Evolutionary conservation across 495 filamentous ascomycete species (phyloP), one percentile per base, ranked within the genome.

Genomic region (Neurospora sp.): DNA sequence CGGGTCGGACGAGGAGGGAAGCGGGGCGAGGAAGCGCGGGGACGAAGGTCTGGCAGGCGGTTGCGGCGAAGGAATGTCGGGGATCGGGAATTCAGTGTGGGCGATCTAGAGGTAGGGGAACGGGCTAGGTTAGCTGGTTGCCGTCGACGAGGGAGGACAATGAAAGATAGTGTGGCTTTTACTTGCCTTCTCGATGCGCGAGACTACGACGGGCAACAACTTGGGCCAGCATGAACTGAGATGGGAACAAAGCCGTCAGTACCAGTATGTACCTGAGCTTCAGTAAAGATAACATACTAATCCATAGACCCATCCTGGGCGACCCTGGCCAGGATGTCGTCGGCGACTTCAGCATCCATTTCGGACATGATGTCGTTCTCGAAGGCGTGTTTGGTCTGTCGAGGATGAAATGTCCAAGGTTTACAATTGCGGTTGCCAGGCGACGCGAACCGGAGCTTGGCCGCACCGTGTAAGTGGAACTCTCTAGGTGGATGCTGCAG

Each of bases 301-400:
- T 93, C 89, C 81, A 95, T 89, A 35, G 85, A 82, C 54, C 89
- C 90, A 81, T 91, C 91, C 75, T 86, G 83, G 75, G 91, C 90
- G 81, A 89, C 86, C 75, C 78, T 81, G 76, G 85, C 84, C 66
- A 96, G 84, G 75, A 91, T 82, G 78, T 88, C 88, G 78, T 93
- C 90, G 75, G 90, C 88, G 82, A 73, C 78, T 23, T 84, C 85
- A n/a, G 82, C 81, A 10, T 85, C 84, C 82, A 85, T 85, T 39
- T 71, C 75, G 59, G 75, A 66, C 80, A 83, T 85, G 59, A 69
- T 80, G 72, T 73, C 54, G 54, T 35, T 35, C 54, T 66, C 6
- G 6, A 35, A 35, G 54, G 27, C 71, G 73, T 62, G 37, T 76
- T 48, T 70, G 71, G 69, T 37, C 31, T 70, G 71, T 41, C 46